These are phyloP conservation scores for Globisporangium cederbergense DNA, from an alignment of 352 stramenopile species.

Conservation along the genomic window DNA sequence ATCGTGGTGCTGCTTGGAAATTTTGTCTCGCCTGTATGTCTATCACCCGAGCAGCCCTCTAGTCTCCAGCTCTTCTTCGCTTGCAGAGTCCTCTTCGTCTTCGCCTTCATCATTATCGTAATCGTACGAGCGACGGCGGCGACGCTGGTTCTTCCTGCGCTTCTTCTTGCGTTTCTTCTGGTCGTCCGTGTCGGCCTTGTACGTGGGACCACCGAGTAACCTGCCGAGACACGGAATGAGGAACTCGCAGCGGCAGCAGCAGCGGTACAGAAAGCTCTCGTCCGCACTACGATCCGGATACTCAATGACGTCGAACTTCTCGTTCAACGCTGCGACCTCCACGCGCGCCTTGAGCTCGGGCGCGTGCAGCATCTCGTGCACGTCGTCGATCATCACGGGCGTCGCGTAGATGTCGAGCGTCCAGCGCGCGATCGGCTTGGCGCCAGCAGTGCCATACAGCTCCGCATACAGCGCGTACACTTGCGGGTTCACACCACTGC, in stretches of 20 bases:
- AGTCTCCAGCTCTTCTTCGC: constrained; percentile 33
- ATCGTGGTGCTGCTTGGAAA: background rate
- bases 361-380: constrained; percentile 65
- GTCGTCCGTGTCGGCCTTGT: constrained; percentile 37
- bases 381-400: constrained; percentile 75
- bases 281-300: constrained; percentile 16
- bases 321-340: constrained; percentile 59
- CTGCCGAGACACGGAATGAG: constrained; percentile 65
- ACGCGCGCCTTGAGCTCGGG: constrained; percentile 61
- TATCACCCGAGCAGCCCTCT: constrained; percentile 51
- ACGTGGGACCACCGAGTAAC: constrained; percentile 68
- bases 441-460: constrained; percentile 61
- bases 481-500: constrained; percentile 65
- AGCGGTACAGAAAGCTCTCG: constrained; percentile 64
- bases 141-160: constrained; percentile 14
- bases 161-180: constrained; percentile 25
- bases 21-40: background rate
- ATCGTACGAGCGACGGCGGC: constrained; percentile 35
- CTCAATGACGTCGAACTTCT: constrained; percentile 41
- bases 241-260: constrained; percentile 73
- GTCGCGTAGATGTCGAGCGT: constrained; percentile 78
- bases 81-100: constrained; percentile 18
- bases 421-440: constrained; percentile 70
- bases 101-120: constrained; percentile 28
- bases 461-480: constrained; percentile 77